These are phyloP conservation scores for Globisporangium abappressorium DNA, from an alignment of 352 stramenopile species.

Conservation along the genomic window DNA sequence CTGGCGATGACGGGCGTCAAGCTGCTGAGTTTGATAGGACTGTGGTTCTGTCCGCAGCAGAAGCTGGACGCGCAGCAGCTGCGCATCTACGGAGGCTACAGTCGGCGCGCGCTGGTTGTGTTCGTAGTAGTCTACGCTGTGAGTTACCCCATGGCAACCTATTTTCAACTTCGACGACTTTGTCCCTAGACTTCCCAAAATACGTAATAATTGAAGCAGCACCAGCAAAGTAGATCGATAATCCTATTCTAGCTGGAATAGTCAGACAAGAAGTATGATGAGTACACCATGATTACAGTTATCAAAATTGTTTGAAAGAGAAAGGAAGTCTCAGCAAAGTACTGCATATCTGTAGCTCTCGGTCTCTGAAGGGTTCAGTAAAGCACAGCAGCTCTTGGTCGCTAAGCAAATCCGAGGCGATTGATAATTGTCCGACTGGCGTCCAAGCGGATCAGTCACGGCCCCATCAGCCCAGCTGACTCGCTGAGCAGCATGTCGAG, in stretches of 20 bases:
- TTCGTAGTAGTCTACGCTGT: slow-evolving; percentile 24
- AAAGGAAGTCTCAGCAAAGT: background rate
- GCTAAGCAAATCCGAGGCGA: background rate
- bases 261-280: too few relatives aligned
- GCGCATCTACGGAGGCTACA: slow-evolving; percentile 50
- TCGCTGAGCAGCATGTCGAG: background rate
- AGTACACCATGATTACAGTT: too few relatives aligned
- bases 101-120: slow-evolving; percentile 14
- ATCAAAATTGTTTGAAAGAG: too few relatives aligned
- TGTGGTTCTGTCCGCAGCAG: slow-evolving; percentile 32
- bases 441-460: background rate
- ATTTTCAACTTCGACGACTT: slow-evolving; percentile 10
- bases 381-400: background rate
- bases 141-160: slow-evolving; percentile 15
- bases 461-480: background rate
- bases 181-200: background rate
- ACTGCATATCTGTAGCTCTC: too few relatives aligned
- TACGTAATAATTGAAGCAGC: too few relatives aligned
- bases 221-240: too few relatives aligned
- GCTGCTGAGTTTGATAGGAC: slow-evolving; percentile 20
- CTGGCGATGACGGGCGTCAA: slow-evolving; percentile 15
- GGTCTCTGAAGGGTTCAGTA: background rate
- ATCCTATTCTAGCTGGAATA: too few relatives aligned
- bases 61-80: slow-evolving; percentile 48
- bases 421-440: background rate